A percentile compares a stretch with the other conserved stretches of the same genome.
Conservation (phyloP, 805 yeast species). For the Sugiyamaella smithiae region DNA sequence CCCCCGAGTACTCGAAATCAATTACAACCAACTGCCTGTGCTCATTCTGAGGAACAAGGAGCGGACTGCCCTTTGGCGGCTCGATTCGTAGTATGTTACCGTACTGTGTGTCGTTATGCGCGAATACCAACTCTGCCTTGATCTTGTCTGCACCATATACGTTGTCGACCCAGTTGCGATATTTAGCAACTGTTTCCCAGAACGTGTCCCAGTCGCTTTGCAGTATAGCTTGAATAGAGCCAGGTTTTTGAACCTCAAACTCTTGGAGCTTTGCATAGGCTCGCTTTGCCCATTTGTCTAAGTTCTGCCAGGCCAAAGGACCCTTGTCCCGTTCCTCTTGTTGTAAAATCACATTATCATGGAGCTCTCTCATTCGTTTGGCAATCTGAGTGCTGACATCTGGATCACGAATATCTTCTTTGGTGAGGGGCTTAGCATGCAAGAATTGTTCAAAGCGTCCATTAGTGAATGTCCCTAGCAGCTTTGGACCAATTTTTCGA, state of each 20-base stretch:
- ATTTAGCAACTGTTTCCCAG: slow-evolving; percentile 46
- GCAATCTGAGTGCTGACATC: slow-evolving; percentile 81
- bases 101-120: slow-evolving; percentile 96
- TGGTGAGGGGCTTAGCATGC: slow-evolving; percentile 74
- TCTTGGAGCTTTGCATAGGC: slow-evolving; percentile 45
- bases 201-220: slow-evolving; percentile 49
- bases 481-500: slow-evolving; percentile 80
- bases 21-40: slow-evolving; percentile 84
- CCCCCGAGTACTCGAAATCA: slow-evolving; percentile 94
- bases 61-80: slow-evolving; percentile 51
- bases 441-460: slow-evolving; percentile 94
- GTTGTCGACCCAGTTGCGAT: slow-evolving; percentile 59
- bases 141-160: slow-evolving; percentile 46
- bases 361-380: slow-evolving; percentile 94
- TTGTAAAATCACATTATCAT: slow-evolving; percentile 68
- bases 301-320: slow-evolving; percentile 66
- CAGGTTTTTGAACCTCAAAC: slow-evolving; percentile 38
- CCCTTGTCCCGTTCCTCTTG: slow-evolving; percentile 54
- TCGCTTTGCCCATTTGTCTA: slow-evolving; percentile 65
- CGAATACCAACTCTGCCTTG: slow-evolving; percentile 61
- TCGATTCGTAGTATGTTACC: slow-evolving; percentile 76
- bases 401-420: slow-evolving; percentile 69
- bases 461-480: slow-evolving; percentile 85
- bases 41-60: slow-evolving; percentile 45
- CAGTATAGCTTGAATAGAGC: slow-evolving; percentile 24